Conservation (phyloP, 2,329 filamentous ascomycete species). For the Microascus cirrosus region DNA sequence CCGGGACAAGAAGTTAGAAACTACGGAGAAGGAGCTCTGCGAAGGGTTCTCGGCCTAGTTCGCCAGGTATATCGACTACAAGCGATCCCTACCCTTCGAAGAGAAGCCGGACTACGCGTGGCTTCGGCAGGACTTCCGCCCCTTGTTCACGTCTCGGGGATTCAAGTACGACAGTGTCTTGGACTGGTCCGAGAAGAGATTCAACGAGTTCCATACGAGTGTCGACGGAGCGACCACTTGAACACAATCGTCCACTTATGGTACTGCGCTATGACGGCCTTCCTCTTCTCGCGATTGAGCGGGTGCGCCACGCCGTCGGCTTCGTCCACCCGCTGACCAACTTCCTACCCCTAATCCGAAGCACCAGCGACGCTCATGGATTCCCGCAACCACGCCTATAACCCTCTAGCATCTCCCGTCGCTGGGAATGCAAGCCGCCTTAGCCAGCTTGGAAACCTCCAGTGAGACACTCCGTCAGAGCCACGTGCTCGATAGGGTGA, state of each 20-base stretch:
- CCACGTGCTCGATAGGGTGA: too few relatives aligned
- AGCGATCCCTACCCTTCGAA: constrained; percentile 60
- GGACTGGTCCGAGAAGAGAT: constrained; percentile 55
- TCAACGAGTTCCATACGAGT: too few relatives aligned
- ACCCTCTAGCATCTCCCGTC: too few relatives aligned
- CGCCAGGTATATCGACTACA: constrained; percentile 67
- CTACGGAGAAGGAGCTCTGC: constrained; percentile 60
- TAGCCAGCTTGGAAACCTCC: too few relatives aligned
- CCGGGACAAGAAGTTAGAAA: constrained; percentile 22
- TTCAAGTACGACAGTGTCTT: constrained; percentile 73
- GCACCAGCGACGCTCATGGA: background rate
- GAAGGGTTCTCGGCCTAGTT: constrained; percentile 67
- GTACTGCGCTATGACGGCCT: too few relatives aligned
- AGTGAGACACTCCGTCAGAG: too few relatives aligned
- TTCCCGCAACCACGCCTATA: constrained; percentile 10
- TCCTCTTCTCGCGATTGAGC: too few relatives aligned
- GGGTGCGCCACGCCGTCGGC: constrained; percentile 24
- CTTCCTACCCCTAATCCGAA: constrained; percentile 22
- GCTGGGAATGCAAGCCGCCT: too few relatives aligned
- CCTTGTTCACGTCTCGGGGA: constrained; percentile 58
- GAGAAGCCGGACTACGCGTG: constrained; percentile 42
- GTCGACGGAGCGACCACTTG: too few relatives aligned
- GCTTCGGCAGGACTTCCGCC: constrained; percentile 65
- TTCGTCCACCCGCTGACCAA: constrained; percentile 37
- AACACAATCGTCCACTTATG: too few relatives aligned